Evolutionary conservation across 1,284 basidiomycete genomes (phyloP), one percentile per base, ranked within the genome.

Genomic region (Ceratorhiza oryzae-sativae): DNA sequence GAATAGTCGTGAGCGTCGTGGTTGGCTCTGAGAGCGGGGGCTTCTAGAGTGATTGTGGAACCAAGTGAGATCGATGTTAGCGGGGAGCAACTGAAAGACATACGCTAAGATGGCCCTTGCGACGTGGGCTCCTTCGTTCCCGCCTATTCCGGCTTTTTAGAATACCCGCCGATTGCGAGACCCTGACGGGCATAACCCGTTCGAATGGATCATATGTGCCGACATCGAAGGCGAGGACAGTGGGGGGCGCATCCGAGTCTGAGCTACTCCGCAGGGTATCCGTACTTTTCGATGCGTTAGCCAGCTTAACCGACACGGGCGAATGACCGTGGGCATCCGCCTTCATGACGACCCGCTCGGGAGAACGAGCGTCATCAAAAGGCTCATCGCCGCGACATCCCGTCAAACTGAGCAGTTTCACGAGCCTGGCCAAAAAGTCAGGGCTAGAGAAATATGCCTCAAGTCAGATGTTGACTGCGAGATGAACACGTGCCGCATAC

Each of bases 381-480:
- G 49, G 4, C 49, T 55, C 55, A 51, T 25, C n/a, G 36, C 34
- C 25, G 34, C 48, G 63, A 46, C 32, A 51, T 15, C 39, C 46
- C 32, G 27, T 23, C n/a, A 65, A 45, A 23, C 34, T 48, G 12
- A 67, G 32, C 30, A 67, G 63, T 42, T 56, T 67, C 63, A 67
- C 63, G 34, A 67, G 36, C 51, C 36, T 67, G 34, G 34, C 39
- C 32, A 67, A 41, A 23, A 67, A 53, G 41, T 67, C 63, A 23
- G 63, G 39, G 48, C 63, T 67, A 30, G 10, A 48, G 18, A 48
- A 18, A 62, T 13, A 13, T 46, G 15, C 8, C 49, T 25, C 49
- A 51, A n/a, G 36, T 67, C 49, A 67, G 34, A 8, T 65, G 25
- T 13, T 3, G 34, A 36, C 32, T 18, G 27, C 25, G 34, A 23